phyloP scores from a whole-genome alignment of 2,329 filamentous ascomycete genomes.

The Madurella mycetomatis region DNA sequence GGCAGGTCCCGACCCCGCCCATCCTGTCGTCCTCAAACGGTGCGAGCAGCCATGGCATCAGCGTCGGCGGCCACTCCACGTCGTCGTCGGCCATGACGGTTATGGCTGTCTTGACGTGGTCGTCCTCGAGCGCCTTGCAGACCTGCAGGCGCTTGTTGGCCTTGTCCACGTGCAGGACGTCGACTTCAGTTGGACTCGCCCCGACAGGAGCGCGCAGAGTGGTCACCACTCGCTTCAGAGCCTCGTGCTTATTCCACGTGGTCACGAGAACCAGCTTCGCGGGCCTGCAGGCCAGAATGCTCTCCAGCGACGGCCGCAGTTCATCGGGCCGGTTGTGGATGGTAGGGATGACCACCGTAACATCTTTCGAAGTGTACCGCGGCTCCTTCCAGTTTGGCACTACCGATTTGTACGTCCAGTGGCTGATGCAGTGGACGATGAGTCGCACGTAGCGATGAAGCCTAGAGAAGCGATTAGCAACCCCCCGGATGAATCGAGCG shows the following conservation, averaged over 20 bases:
- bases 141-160: conserved; percentile 96
- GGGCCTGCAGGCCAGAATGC: conserved; percentile 66
- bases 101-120: conserved; percentile 75
- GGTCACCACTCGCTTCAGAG: conserved; percentile 62
- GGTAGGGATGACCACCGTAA: conserved; percentile 90
- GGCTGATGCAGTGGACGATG: conserved; percentile 77
- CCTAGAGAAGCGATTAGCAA: conserved; percentile 44
- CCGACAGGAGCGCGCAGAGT: conserved; percentile 39
- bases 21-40: conserved; percentile 82
- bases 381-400: conserved; percentile 75
- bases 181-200: conserved; percentile 53
- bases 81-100: conserved; percentile 95
- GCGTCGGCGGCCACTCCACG: conserved; percentile 82
- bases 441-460: conserved; percentile 83
- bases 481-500: background rate
- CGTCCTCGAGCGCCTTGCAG: conserved; percentile 69
- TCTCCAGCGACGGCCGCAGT: conserved; percentile 73
- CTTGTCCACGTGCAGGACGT: conserved; percentile 71
- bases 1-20: conserved; percentile 88
- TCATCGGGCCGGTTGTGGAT: conserved; percentile 85
- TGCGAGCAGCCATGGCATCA: conserved; percentile 87
- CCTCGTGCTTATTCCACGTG: conserved; percentile 71
- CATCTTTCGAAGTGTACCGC: conserved; percentile 74
- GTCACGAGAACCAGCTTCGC: conserved; percentile 80
- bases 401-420: conserved; percentile 78